Conservation (phyloP, 495 filamentous ascomycete genomes). For the Penicillium desertorum region DNA sequence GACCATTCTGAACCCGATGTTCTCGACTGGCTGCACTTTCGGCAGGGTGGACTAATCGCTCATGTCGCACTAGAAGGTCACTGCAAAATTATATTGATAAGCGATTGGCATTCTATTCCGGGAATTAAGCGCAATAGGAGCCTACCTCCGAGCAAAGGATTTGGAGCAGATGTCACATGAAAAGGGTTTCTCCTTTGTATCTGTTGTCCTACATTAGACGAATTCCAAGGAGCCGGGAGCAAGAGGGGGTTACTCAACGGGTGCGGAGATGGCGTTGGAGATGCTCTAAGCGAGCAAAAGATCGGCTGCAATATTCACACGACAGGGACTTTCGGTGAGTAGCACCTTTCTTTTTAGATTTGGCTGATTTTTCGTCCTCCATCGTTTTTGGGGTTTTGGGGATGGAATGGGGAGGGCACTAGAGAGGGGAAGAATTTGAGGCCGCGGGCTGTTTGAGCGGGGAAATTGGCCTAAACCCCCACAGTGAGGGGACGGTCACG, state of each 20-base stretch:
- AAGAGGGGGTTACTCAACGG: slow-evolving; percentile 48
- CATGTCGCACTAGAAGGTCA: slow-evolving; percentile 70
- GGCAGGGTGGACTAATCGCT: slow-evolving; percentile 69
- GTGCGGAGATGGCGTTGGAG: slow-evolving; percentile 56
- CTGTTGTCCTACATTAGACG: slow-evolving; percentile 37
- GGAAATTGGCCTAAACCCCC: slow-evolving; percentile 38
- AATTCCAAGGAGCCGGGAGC: slow-evolving; percentile 12
- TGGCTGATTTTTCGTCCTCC: slow-evolving; percentile 47
- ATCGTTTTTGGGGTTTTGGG: slow-evolving; percentile 30
- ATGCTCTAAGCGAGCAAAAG: slow-evolving; percentile 53
- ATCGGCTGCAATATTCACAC: slow-evolving; percentile 51
- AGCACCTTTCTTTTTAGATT: slow-evolving; percentile 47
- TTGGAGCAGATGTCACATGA: slow-evolving; percentile 53
- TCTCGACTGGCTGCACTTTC: slow-evolving; percentile 51
- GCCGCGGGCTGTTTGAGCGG: slow-evolving; percentile 26
- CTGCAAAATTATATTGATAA: slow-evolving; percentile 40
- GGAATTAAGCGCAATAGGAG: slow-evolving; percentile 1
- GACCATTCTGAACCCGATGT: slow-evolving; percentile 36
- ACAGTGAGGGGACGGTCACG: slow-evolving; percentile 39
- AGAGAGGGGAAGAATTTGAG: slow-evolving; percentile 36
- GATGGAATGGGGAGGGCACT: slow-evolving; percentile 34
- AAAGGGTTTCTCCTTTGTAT: slow-evolving; percentile 57
- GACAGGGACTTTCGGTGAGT: slow-evolving; percentile 49
- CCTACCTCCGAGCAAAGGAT: slow-evolving; percentile 52
- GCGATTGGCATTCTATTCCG: slow-evolving; percentile 21